Evolutionary conservation across 495 filamentous ascomycete species (phyloP), one percentile per base, ranked within the genome.

Genomic region (Trichocladium antarcticum): DNA sequence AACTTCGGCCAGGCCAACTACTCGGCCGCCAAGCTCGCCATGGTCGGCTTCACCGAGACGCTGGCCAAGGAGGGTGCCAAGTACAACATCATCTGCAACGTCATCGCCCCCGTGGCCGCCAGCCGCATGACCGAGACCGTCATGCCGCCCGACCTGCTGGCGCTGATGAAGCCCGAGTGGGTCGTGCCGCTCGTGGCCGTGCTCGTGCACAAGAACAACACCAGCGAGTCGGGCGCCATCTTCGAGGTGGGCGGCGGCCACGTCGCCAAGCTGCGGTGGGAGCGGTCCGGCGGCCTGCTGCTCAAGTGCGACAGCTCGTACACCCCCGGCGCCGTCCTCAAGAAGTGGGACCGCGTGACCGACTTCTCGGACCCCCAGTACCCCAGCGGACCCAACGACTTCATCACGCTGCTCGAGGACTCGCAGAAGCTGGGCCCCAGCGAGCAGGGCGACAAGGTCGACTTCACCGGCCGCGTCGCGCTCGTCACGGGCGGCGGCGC

Each of bases 41-140:
- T 92, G 79, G 89, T 98, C 48, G 92, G 89, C 52, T 98, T 98
- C 74, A 96, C 92, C 16, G 92, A 98, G 77, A 94, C 92, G 3
- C 79, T 98, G 50, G 92, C 93, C 44, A 97, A 95, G 74, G 92
- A 98, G 72, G 92, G 92, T 53, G 75, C 80, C 57, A 98, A 98
- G 69, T 98, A 98, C 74, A 97, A 98, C 78, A 97, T 98, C 57
- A 70, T 95, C 60, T 79, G 78, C 73, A 98, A 98, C 67, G 86
- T 85, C 59, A 97, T 98, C 71, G 89, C 92, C 28, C 92, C 92
- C 39, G 90, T 98, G 59, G 92, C 92, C 56, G 92, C 92, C 42
- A 87, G 81, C 71, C 83, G 92, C 63, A 95, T 98, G 93, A 98
- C 92, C 32, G 80, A 92, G 63, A 98, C 92, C 36, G 75, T 98